Percentiles rank a stretch among this genome's conserved stretches.
Evolutionary conservation across 208 protist species (phyloP).

Genomic region (Phytomonas francai): DNA sequence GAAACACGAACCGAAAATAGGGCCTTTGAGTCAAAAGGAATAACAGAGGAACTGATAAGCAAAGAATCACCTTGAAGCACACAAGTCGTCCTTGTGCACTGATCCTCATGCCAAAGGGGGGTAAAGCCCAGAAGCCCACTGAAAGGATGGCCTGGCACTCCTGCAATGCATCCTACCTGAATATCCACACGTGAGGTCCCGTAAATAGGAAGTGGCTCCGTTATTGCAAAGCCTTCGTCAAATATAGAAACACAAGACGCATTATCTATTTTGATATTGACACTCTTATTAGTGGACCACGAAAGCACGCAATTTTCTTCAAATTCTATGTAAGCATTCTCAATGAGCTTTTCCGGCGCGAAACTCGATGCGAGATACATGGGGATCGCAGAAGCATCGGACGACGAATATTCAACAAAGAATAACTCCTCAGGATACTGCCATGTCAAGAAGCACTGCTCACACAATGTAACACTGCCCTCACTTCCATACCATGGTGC

Average conservation of each 20-base stretch:
- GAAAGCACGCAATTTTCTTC: conserved; percentile 54
- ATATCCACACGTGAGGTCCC: conserved; percentile 56
- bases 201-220: conserved; percentile 40
- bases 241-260: conserved; percentile 33
- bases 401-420: conserved; percentile 21
- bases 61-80: conserved; percentile 42
- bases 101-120: conserved; percentile 52
- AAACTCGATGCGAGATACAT: conserved; percentile 59
- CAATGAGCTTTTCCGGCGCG: conserved; percentile 33
- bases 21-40: conserved; percentile 53
- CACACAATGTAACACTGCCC: conserved; percentile 50
- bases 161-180: conserved; percentile 50
- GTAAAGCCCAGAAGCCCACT: conserved; percentile 65
- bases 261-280: conserved; percentile 56
- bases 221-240: conserved; percentile 54
- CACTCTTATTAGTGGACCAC: conserved; percentile 59
- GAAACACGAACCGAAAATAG: conserved; percentile 40
- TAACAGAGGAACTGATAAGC: conserved; percentile 47
- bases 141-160: conserved; percentile 69
- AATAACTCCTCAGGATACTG: conserved; percentile 68
- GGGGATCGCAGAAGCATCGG: conserved; percentile 19
- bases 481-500: conserved; percentile 65
- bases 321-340: conserved; percentile 64
- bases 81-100: conserved; percentile 22
- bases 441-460: conserved; percentile 76